A percentile compares a stretch with the other conserved stretches of the same genome.
These are phyloP conservation scores for Ehretia macrophylla DNA, from an alignment of 257 asterid genomes.

Conservation along the genomic window DNA sequence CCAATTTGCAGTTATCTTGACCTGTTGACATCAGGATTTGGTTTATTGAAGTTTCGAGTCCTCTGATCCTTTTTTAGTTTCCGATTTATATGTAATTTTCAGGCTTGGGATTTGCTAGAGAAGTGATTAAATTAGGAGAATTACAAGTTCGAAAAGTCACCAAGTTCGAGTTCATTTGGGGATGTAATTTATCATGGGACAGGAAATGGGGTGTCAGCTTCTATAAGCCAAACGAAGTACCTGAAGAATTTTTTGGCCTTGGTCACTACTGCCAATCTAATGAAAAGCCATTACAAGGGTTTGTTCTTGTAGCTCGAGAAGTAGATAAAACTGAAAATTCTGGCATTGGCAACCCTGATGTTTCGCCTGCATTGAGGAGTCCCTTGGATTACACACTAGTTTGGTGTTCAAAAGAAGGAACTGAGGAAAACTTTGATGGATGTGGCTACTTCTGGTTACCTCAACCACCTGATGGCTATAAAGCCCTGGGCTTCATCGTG, in stretches of 20 bases:
- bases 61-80: slow-evolving; percentile 5
- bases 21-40: too few relatives aligned
- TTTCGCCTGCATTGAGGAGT: slow-evolving; percentile 45
- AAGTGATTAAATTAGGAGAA: slow-evolving; percentile 61
- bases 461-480: slow-evolving; percentile 68
- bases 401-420: slow-evolving; percentile 63
- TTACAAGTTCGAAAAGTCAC: slow-evolving; percentile 63
- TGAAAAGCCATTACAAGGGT: slow-evolving; percentile 65
- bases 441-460: slow-evolving; percentile 74
- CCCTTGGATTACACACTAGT: slow-evolving; percentile 68
- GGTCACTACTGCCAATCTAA: slow-evolving; percentile 81
- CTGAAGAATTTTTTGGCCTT: slow-evolving; percentile 61
- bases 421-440: slow-evolving; percentile 40
- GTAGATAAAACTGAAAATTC: slow-evolving; percentile 15
- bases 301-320: slow-evolving; percentile 72
- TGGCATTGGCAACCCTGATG: slow-evolving; percentile 7
- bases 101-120: slow-evolving; percentile 69
- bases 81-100: slow-evolving; percentile 17
- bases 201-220: slow-evolving; percentile 58
- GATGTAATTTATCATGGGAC: slow-evolving; percentile 46
- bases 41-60: too few relatives aligned
- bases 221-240: slow-evolving; percentile 62
- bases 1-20: too few relatives aligned
- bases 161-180: slow-evolving; percentile 61
- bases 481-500: slow-evolving; percentile 69